Evolutionary conservation across 306 rosid species (phyloP).

Genomic region (Sicyos edulis): DNA sequence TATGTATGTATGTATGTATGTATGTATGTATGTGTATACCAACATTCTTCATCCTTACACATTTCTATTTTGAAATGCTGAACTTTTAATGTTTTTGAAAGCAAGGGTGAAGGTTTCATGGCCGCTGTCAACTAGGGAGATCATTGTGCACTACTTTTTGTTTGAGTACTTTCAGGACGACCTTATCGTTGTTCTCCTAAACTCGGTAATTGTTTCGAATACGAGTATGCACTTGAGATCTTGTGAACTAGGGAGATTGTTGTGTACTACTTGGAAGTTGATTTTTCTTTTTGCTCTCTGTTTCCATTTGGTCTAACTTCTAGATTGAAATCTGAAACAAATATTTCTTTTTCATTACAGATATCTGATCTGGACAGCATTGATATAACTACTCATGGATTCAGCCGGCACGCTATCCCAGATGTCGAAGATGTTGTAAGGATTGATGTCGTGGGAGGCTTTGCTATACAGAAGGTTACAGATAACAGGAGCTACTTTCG

Average conservation of each 20-base stretch:
- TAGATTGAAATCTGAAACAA: constrained; percentile 20
- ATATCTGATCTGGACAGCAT: constrained; percentile 44
- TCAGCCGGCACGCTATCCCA: constrained; percentile 48
- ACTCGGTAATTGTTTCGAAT: constrained; percentile 54
- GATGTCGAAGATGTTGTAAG: constrained; percentile 60
- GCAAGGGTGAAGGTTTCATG: constrained; percentile 91
- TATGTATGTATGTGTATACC: not conserved
- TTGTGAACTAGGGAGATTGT: not conserved
- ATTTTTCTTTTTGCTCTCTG: not conserved
- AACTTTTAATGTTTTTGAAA: constrained; percentile 51
- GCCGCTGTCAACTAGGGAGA: constrained; percentile 93
- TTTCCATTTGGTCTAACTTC: not conserved
- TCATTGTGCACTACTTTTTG: constrained; percentile 60
- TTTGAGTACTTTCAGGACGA: constrained; percentile 87
- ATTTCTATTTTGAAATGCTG: constrained; percentile 30
- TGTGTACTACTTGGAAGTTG: not conserved
- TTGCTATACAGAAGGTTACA: constrained; percentile 84
- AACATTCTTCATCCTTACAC: not conserved
- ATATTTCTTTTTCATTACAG: constrained; percentile 35
- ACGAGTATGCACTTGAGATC: not conserved
- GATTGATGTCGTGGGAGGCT: constrained; percentile 88
- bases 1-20: too few species aligned
- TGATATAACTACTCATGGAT: constrained; percentile 35
- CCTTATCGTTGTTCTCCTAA: constrained; percentile 60
- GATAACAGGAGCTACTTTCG: constrained; percentile 83